Evolutionary conservation across 371 early-diverging fungal genomes (phyloP), one percentile per base, ranked within the genome.

Genomic region (Funneliformis caledonium): DNA sequence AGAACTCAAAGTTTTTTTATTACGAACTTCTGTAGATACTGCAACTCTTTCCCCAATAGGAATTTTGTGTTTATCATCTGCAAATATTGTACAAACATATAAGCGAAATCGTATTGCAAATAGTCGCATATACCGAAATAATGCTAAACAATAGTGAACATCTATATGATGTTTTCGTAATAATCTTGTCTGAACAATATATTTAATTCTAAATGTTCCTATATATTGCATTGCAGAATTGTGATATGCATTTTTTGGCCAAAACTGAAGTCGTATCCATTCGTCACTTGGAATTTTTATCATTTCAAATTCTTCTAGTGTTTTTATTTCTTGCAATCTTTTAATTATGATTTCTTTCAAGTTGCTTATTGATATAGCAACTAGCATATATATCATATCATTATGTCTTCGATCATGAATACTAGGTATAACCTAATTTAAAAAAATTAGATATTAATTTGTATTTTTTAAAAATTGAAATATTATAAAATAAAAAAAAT

Each of bases 1-100:
- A n/a, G 37, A 14, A 11, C 0, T 8, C n/a, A 69, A 43, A 8
- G n/a, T 45, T 6, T 14, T 4, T 22, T 69, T 69, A 47, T 69
- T 69, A 19, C 43, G 10, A 43, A 69, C n/a, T 0, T 45, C 45
- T 19, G 42, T 68, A 43, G 45, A 45, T 42, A 45, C 19, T 16
- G 33, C 43, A 68, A 68, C 14, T 42, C 4, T 4, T 68, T 68
- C 69, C 4, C 69, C 69, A 16, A 68, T 68, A 16, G 69, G 69
- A 16, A 68, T n/a, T 68, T 68, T 68, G 47, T 68, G 69, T 19
- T 68, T 45, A 19, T 68, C n/a, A 68, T 68, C 69, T 12, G 69
- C 45, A 68, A 42, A 68, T 16, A 68, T 68, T n/a, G 43, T 43
- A 42, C 16, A 43, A 19, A 19, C 19, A 45, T 68, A 45, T 19